Conservation (phyloP, 192 early-diverging fungal genomes). For the Backusella luteola region DNA sequence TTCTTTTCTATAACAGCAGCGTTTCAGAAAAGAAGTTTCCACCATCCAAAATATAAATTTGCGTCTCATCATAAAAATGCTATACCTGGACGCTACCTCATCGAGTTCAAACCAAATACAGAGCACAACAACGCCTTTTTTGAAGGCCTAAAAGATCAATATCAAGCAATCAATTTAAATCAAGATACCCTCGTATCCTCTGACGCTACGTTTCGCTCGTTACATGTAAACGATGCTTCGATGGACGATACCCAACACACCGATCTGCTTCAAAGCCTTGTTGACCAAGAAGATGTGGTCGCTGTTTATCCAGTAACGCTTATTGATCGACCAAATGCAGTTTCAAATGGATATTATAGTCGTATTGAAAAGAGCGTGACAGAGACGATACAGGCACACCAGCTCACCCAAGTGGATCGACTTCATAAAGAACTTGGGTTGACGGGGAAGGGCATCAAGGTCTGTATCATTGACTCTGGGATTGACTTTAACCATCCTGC, state of each 20-base stretch:
- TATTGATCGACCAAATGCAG: slow-evolving; percentile 12
- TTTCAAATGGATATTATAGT: slow-evolving; percentile 8
- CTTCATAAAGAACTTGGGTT: slow-evolving; percentile 48
- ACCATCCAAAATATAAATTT: slow-evolving; percentile 10
- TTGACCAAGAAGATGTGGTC: slow-evolving; percentile 11
- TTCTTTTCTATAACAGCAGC: not conserved
- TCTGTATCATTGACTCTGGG: slow-evolving; percentile 7
- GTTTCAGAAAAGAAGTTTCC: not conserved
- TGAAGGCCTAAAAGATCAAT: not conserved
- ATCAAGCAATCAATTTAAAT: not conserved
- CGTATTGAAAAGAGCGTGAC: not conserved
- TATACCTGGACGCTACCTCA: slow-evolving; percentile 4
- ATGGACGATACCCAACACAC: slow-evolving; percentile 4
- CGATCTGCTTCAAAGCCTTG: not conserved
- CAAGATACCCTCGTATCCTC: not conserved
- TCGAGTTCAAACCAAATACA: not conserved
- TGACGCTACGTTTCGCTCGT: not conserved
- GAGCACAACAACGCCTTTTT: not conserved
- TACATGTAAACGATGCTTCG: not conserved
- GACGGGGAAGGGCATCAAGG: slow-evolving; percentile 59
- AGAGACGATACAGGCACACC: slow-evolving; percentile 23
- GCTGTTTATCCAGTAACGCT: slow-evolving; percentile 21
- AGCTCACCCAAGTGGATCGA: slow-evolving; percentile 49
- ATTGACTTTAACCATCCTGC: slow-evolving; percentile 66
- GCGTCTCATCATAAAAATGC: not conserved